Percentiles rank a stretch among this genome's conserved stretches.
Evolutionary conservation across 805 yeast species (phyloP).

Genomic region (Metschnikowia rubicola): DNA sequence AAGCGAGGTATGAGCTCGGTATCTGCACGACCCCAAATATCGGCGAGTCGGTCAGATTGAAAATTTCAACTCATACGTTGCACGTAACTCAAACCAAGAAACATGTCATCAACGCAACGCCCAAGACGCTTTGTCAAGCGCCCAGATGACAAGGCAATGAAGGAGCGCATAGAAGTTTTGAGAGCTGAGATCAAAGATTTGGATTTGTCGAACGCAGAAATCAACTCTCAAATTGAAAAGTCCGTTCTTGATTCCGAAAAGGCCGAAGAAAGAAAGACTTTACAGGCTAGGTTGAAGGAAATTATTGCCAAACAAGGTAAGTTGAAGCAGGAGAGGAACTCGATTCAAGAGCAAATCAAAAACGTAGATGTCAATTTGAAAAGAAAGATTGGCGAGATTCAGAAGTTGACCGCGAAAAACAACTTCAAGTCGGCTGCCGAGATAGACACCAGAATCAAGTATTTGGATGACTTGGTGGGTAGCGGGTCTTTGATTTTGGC

Average conservation of each 20-base stretch:
- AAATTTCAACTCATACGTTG: too few relatives aligned
- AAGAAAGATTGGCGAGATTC: conserved; percentile 72
- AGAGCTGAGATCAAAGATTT: conserved; percentile 61
- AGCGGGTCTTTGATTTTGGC: conserved; percentile 80
- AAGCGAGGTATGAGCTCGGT: too few relatives aligned
- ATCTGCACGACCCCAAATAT: not conserved
- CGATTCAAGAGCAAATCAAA: conserved; percentile 68
- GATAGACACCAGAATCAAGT: conserved; percentile 60
- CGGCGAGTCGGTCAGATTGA: not conserved
- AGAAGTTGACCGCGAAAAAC: conserved; percentile 65
- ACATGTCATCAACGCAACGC: conserved; percentile 21
- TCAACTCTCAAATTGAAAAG: conserved; percentile 52
- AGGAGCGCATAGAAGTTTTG: conserved; percentile 52
- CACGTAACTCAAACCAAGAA: too few relatives aligned
- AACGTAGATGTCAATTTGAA: conserved; percentile 65
- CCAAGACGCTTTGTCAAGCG: conserved; percentile 60
- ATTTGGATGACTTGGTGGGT: conserved; percentile 71
- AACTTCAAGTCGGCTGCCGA: conserved; percentile 65
- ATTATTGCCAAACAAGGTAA: conserved; percentile 45
- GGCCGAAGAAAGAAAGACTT: conserved; percentile 29
- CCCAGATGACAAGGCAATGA: conserved; percentile 68
- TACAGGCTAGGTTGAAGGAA: conserved; percentile 37
- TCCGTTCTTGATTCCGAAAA: conserved; percentile 30
- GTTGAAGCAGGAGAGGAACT: conserved; percentile 45
- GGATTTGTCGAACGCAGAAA: conserved; percentile 50